These are phyloP conservation scores for Pterocarpus macrocarpus DNA, from an alignment of 306 rosid genomes.

Conservation along the genomic window DNA sequence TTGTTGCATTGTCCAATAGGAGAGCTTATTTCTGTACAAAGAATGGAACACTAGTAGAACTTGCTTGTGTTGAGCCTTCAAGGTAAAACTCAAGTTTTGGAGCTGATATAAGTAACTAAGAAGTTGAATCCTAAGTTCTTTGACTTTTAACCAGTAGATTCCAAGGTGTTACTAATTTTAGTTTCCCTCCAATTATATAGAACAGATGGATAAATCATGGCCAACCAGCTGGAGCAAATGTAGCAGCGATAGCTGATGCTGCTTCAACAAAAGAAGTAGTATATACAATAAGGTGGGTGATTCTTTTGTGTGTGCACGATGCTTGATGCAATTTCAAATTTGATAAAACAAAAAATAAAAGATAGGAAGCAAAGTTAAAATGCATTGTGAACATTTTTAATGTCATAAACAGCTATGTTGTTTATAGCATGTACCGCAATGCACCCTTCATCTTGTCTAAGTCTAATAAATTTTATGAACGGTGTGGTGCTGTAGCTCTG, in stretches of 20 bases:
- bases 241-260: slow-evolving; percentile 86
- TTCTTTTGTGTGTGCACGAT: not conserved
- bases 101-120: slow-evolving; percentile 12
- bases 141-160: not conserved
- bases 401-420: not conserved
- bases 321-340: not conserved
- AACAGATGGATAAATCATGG: slow-evolving; percentile 94
- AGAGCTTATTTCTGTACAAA: slow-evolving; percentile 82
- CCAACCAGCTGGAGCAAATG: slow-evolving; percentile 89
- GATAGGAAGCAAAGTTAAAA: not conserved
- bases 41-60: slow-evolving; percentile 75
- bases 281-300: slow-evolving; percentile 86
- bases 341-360: not conserved
- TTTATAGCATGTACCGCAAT: slow-evolving; percentile 7
- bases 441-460: slow-evolving; percentile 32
- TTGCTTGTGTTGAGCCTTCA: slow-evolving; percentile 68
- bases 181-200: slow-evolving; percentile 62
- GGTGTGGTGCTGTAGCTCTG: slow-evolving; percentile 69
- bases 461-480: slow-evolving; percentile 33
- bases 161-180: slow-evolving; percentile 42
- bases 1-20: slow-evolving; percentile 53
- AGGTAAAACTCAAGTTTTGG: slow-evolving; percentile 67
- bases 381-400: not conserved
- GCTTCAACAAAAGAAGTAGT: slow-evolving; percentile 70
- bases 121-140: slow-evolving; percentile 37